Evolutionary conservation across 768 basidiomycete species (phyloP).

Genomic region (Pholiota molesta): DNA sequence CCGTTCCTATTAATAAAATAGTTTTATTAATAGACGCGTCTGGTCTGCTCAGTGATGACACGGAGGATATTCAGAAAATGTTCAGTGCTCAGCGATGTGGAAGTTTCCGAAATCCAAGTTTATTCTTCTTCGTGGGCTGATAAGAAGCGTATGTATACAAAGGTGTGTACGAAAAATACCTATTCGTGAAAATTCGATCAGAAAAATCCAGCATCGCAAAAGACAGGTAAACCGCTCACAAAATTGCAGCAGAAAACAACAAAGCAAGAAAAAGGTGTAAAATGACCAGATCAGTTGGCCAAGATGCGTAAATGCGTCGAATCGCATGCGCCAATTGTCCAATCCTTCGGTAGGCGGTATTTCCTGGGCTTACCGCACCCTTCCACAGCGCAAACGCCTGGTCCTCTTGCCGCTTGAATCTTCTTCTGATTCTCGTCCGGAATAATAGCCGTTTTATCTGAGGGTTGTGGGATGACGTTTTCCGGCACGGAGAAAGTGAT

Average conservation of each 20-base stretch:
- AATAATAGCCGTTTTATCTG: conserved; percentile 6
- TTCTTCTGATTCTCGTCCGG: conserved; percentile 15
- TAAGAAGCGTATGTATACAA: neutral
- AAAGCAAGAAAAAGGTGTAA: neutral
- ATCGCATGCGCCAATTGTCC: conserved; percentile 67
- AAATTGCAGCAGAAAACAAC: neutral
- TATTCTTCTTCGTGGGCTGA: neutral
- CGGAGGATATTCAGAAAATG: too few species aligned
- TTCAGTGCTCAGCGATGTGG: too few species aligned
- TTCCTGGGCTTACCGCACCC: conserved; percentile 61
- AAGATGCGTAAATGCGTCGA: conserved; percentile 64
- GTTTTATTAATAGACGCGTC: too few species aligned
- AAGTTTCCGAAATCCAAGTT: too few species aligned
- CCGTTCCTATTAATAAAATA: neutral
- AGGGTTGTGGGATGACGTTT: conserved; percentile 12
- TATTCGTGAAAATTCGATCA: neutral
- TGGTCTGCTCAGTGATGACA: too few species aligned
- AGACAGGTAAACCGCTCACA: neutral
- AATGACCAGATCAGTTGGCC: conserved; percentile 32
- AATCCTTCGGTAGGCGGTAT: conserved; percentile 68
- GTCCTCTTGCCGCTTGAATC: conserved; percentile 20
- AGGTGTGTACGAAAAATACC: neutral
- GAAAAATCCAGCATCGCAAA: neutral
- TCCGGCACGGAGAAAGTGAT: conserved; percentile 60
- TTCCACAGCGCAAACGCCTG: conserved; percentile 52